Base-by-base conservation (phyloP, 352 stramenopile genomes). In the Peronospora farinosa region DNA sequence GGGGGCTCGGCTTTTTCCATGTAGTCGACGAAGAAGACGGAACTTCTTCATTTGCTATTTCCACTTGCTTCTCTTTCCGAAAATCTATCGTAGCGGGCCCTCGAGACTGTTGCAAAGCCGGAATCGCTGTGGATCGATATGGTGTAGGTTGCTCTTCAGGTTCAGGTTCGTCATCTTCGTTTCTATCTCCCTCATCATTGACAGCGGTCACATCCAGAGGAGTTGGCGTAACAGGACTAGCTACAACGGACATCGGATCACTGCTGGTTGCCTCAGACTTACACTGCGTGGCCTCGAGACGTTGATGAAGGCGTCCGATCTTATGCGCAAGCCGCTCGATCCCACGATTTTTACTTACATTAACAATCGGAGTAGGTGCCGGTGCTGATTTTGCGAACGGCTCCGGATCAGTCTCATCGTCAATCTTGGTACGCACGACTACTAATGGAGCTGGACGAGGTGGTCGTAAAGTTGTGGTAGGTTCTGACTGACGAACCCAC, bases 291-390 rank as follows among this genome's bases (percentile, higher is more conserved):
- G 59, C 57, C 41, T 79, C 57, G 12, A 79, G 60, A 2, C 72
- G 72, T 44, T 75, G 57, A 28, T 79, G 63, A 11, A 78, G 60
- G 15, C 66, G 68, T 5, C 62, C 69, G 30, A 79, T 83, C 41
- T 79, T 79, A 28, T 64, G 60, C 3, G 69, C 56, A 23, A 79
- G 59, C 8, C 72, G 60, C 23, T 77, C 52, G 35, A 78, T 79
- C 1, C 72, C 64, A 37, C 57, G 71, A 25, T 57, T 60, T 35
- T 68, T 74, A 42, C 63, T 69, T 13, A 71, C 53, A 10, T 37
- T 62, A 27, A 69, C 35, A n/a, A 71, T 54, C 30, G 63, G 32
- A 36, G 50, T 55, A 19, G 39, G 49, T 33, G 28, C 12, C 19
- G 43, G 7, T n/a, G 21, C 51, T 27, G 47, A 47, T 11, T 19